Evolutionary conservation across 2,329 filamentous ascomycete genomes (phyloP), one percentile per base, ranked within the genome.

Genomic region (Septoria linicola): DNA sequence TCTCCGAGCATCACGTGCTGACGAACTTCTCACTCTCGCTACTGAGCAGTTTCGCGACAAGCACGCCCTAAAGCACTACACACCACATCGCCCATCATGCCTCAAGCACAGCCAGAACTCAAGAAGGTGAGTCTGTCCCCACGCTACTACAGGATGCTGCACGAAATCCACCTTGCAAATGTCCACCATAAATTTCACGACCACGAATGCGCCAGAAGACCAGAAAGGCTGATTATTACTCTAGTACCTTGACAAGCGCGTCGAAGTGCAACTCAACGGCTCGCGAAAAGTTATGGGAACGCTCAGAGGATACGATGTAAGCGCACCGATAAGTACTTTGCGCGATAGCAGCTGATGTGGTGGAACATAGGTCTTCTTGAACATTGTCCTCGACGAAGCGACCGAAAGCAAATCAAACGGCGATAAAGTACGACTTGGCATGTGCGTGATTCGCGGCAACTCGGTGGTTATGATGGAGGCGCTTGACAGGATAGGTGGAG

Each of bases 221-320:
- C 4, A 21, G 13, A 14, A 21, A 47, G 35, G 27, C 45, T 52
- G 25, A 47, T 39, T 8, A 27, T 8, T 41, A 13, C 19, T 44
- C 42, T 66, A 99, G 93, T 99, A 99, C 75, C 90, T 99, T 75
- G 93, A 99, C 80, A 99, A 99, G 83, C 83, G 92, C 75, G 82
- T 99, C 68, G 96, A 96, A 73, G 90, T 97, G 62, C 92, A 99
- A 73, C 79, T 99, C 48, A 99, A 99, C 74, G 93, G 93, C 68
- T 96, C 91, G 73, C 88, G 93, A 71, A 97, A 96, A 75, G 92
- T 99, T 57, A 89, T 96, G 71, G 93, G 95, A 49, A 82, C 96
- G 44, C 81, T 99, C 52, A 85, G 93, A 60, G 93, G 93, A 54
- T 99, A 97, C 73, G 93, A 99, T 83, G 93, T 96, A 76, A 60